These are phyloP conservation scores for Trebouxia sp. DNA, from an alignment of 139 green algal species.

Conservation along the genomic window DNA sequence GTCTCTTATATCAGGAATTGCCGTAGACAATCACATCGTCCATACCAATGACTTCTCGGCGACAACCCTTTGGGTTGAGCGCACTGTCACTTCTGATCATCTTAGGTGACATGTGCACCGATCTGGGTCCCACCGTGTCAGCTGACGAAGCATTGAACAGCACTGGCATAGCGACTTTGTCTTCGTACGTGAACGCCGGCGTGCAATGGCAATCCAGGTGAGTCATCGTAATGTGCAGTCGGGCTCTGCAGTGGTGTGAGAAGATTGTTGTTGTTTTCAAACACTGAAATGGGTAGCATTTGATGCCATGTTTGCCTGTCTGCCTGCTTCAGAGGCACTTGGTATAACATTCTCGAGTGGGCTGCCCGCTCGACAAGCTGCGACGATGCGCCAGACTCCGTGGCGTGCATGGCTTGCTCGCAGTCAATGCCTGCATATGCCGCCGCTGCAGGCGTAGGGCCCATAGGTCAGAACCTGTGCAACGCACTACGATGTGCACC, in stretches of 20 bases:
- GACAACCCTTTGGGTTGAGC: too few relatives aligned
- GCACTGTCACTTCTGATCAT: too few relatives aligned
- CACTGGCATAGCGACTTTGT: background rate
- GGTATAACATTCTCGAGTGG: constrained; percentile 29
- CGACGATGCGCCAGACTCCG: background rate
- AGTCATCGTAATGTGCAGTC: background rate
- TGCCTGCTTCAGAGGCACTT: constrained; percentile 33
- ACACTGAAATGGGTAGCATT: background rate
- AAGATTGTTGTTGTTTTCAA: background rate
- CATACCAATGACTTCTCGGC: too few relatives aligned
- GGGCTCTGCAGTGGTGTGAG: background rate
- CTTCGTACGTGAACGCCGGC: background rate
- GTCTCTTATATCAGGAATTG: too few relatives aligned
- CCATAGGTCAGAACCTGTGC: background rate
- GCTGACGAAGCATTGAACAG: background rate
- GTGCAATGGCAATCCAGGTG: background rate
- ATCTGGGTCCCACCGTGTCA: too few relatives aligned
- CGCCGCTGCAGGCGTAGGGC: constrained; percentile 3
- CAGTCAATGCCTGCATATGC: constrained; percentile 27
- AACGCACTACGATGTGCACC: too few relatives aligned
- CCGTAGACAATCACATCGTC: too few relatives aligned
- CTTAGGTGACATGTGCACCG: too few relatives aligned
- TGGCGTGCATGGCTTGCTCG: constrained; percentile 30
- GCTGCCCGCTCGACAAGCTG: constrained; percentile 22
- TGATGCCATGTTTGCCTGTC: background rate